Percentiles rank a stretch among this genome's conserved stretches.
Evolutionary conservation across 176 grass and related monocot genomes (phyloP).

Genomic region (Zoysia japonica): DNA sequence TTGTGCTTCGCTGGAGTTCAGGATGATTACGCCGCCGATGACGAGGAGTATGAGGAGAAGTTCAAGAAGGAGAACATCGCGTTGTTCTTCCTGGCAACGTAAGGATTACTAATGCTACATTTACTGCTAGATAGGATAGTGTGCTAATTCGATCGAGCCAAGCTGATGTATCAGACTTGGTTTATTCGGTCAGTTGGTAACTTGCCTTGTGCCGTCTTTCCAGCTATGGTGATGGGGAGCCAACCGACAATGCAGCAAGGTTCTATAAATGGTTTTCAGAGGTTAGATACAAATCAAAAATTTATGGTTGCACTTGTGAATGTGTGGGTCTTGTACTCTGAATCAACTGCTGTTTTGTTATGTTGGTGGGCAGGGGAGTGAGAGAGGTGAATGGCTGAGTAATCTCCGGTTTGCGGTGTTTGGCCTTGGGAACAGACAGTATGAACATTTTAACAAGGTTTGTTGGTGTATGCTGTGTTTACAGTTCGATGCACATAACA

Average conservation of each 20-base stretch:
- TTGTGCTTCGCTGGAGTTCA: conserved; percentile 27
- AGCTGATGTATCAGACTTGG: neutral
- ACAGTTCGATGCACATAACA: no score
- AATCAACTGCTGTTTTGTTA: conserved; percentile 16
- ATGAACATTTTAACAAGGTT: conserved; percentile 99
- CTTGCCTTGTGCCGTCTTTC: neutral
- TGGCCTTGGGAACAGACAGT: conserved; percentile 78
- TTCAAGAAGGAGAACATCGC: conserved; percentile 84
- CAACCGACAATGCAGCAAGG: conserved; percentile 78
- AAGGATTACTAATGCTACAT: neutral
- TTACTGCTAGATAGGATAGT: neutral
- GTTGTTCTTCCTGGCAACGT: conserved; percentile 93
- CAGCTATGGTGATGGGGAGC: conserved; percentile 91
- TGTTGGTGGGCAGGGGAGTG: conserved; percentile 43
- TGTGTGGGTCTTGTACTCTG: neutral
- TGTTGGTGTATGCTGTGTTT: conserved; percentile 4
- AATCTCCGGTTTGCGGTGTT: conserved; percentile 71
- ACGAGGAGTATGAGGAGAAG: conserved; percentile 80
- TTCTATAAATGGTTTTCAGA: conserved; percentile 93
- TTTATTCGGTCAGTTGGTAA: neutral
- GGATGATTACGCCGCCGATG: conserved; percentile 79
- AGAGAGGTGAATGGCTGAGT: conserved; percentile 62
- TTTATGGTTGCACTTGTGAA: neutral
- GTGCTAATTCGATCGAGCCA: neutral
- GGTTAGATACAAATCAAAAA: conserved; percentile 3